Percentiles rank a stretch among this genome's conserved stretches.
These are phyloP conservation scores for Rosa persica DNA, from an alignment of 306 rosid genomes.

Conservation along the genomic window DNA sequence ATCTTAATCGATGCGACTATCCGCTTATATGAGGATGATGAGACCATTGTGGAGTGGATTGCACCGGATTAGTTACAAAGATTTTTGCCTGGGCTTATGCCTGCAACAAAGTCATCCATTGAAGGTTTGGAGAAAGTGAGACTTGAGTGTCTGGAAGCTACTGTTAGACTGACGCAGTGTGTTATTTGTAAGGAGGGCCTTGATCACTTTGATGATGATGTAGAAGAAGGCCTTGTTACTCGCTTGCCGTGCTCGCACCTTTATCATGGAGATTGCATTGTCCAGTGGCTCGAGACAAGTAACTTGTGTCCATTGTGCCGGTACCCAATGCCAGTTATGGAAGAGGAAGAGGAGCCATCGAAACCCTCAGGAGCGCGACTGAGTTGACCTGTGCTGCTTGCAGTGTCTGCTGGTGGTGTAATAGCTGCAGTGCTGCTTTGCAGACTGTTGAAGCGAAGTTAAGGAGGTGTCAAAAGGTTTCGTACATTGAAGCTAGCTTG, in stretches of 20 bases:
- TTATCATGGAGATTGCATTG: not conserved
- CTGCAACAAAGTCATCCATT: not conserved
- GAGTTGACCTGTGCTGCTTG: not conserved
- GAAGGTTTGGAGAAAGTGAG: not conserved
- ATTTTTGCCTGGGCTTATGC: not conserved
- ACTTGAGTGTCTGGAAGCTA: not conserved
- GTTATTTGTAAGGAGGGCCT: not conserved
- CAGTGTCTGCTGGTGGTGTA: not conserved
- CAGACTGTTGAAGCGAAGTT: not conserved
- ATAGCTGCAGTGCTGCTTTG: not conserved
- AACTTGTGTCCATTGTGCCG: not conserved
- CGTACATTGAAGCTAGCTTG: no score
- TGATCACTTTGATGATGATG: not conserved
- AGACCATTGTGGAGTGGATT: no score
- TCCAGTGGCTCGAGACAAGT: not conserved
- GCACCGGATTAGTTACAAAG: no score
- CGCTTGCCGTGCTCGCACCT: not conserved
- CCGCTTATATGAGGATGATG: no score
- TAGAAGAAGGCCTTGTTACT: not conserved
- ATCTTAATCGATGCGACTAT: no score
- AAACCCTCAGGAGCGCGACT: not conserved
- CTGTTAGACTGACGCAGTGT: not conserved
- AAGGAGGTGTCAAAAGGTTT: no score
- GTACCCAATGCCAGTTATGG: not conserved
- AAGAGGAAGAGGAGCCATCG: not conserved